Percentiles rank a stretch among this genome's conserved stretches.
Evolutionary conservation across 108 stramenopile species (phyloP).

Genomic region (Nitzschia palea): DNA sequence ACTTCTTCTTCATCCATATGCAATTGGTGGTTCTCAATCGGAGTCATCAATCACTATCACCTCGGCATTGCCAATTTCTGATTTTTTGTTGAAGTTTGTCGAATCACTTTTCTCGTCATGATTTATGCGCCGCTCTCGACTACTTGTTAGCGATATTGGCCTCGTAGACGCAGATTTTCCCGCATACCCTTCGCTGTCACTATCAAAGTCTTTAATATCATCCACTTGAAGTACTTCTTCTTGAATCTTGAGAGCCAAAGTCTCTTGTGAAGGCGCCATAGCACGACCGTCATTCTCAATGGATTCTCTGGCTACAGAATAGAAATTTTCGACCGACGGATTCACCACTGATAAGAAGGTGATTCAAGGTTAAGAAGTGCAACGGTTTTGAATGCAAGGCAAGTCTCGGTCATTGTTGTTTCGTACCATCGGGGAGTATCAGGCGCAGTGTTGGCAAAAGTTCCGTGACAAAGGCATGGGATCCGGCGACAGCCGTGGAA

Average conservation of each 20-base stretch:
- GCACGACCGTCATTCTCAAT: background rate
- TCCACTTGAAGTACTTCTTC: conserved; percentile 41
- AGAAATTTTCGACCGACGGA: conserved; percentile 48
- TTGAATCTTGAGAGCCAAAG: conserved; percentile 25
- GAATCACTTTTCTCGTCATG: no score
- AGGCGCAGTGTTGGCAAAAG: conserved; percentile 52
- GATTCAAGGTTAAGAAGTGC: conserved; percentile 15
- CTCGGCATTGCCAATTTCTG: no score
- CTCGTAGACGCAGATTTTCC: no score
- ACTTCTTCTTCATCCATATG: no score
- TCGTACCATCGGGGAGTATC: conserved; percentile 54
- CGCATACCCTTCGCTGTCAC: conserved; percentile 4
- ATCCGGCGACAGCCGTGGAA: conserved; percentile 36
- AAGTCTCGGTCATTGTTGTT: no score
- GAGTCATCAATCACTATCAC: no score
- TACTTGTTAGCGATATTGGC: no score
- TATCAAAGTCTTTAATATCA: conserved; percentile 57
- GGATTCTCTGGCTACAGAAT: conserved; percentile 47
- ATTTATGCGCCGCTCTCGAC: no score
- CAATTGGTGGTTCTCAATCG: no score
- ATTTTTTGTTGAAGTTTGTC: no score
- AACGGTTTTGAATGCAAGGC: background rate
- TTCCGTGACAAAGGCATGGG: conserved; percentile 59
- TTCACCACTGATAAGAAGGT: conserved; percentile 23
- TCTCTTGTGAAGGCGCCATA: background rate